Base-by-base conservation (phyloP, 441 rosid species). In the Macaranga tanarius region DNA sequence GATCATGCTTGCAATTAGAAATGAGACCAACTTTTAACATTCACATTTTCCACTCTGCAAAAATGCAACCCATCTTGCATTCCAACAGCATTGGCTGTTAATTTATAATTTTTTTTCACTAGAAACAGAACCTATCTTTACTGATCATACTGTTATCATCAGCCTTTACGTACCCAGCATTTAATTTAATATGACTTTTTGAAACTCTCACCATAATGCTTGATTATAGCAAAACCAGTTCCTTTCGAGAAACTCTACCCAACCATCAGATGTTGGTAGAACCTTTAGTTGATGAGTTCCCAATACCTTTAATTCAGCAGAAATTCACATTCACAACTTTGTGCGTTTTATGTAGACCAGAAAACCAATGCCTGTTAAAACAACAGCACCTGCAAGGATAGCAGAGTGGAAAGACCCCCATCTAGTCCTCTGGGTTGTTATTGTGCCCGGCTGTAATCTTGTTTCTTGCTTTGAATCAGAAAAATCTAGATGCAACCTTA, bases 401-500 rank as follows among this genome's bases (percentile, higher is more conserved):
- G 90, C 79, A 7, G 86, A 65, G 63, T 79, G 83, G 76, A 77
- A 62, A 25, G 80, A 81, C 15, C 64, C 73, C 85, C 75, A 74
- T 50, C 84, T 79, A 11, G 47, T 71, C 79, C 44, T 80, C 65
- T 75, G 72, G 26, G 74, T 42, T 40, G 55, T 23, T 16, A 55
- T 25, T 3, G 74, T 80, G 28, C 61, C 72, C 64, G 77, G 63
- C n/a, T 72, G 73, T 7, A 81, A 62, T 65, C 25, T 74, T 56
- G 74, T 77, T 58, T 82, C 80, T 75, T 79, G 72, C 34, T 67
- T 69, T 62, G 86, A 61, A 54, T 84, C 91, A 0, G 84, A 75
- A 19, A 76, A 85, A 76, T 94, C 97, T 44, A 90, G 77, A 76
- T 94, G 92, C 83, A 94, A 73, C 85, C 90, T 88, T 71, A 94